phyloP scores from a whole-genome alignment of 495 filamentous ascomycete genomes.

The Rusavskia elegans region DNA sequence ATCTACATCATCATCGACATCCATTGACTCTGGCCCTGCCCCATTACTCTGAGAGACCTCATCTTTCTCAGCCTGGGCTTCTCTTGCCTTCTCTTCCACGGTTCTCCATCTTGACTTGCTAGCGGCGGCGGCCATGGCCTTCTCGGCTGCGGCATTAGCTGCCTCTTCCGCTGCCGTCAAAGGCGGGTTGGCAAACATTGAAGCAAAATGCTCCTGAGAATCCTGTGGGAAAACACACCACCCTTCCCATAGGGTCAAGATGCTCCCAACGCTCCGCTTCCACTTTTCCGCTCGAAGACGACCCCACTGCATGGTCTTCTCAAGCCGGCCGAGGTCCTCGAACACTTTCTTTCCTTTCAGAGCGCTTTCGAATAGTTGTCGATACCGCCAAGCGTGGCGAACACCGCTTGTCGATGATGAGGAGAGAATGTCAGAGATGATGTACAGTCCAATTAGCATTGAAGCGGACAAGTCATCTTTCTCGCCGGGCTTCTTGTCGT shows the following conservation, averaged over 20 bases:
- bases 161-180: conserved; percentile 31
- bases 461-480: conserved; percentile 52
- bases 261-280: conserved; percentile 58
- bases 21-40: conserved; percentile 10
- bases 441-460: conserved; percentile 67
- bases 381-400: conserved; percentile 79
- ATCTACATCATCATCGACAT: conserved; percentile 17
- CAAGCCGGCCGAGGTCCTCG: conserved; percentile 62
- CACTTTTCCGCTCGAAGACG: conserved; percentile 76
- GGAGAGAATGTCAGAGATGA: conserved; percentile 78
- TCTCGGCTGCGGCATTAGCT: conserved; percentile 21
- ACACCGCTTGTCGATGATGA: conserved; percentile 71
- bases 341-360: conserved; percentile 59
- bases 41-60: not conserved
- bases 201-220: conserved; percentile 55
- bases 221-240: conserved; percentile 75
- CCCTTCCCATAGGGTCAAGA: conserved; percentile 73
- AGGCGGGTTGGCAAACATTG: conserved; percentile 61
- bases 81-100: conserved; percentile 33
- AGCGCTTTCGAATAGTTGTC: conserved; percentile 66
- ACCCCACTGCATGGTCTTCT: conserved; percentile 67
- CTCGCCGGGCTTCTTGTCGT: conserved; percentile 20
- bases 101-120: conserved; percentile 56
- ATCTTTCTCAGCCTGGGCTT: conserved; percentile 20
- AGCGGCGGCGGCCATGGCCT: conserved; percentile 29